These are phyloP conservation scores for Emmonsiellopsis sp. DNA, from an alignment of 2,329 filamentous ascomycete genomes.

Conservation along the genomic window DNA sequence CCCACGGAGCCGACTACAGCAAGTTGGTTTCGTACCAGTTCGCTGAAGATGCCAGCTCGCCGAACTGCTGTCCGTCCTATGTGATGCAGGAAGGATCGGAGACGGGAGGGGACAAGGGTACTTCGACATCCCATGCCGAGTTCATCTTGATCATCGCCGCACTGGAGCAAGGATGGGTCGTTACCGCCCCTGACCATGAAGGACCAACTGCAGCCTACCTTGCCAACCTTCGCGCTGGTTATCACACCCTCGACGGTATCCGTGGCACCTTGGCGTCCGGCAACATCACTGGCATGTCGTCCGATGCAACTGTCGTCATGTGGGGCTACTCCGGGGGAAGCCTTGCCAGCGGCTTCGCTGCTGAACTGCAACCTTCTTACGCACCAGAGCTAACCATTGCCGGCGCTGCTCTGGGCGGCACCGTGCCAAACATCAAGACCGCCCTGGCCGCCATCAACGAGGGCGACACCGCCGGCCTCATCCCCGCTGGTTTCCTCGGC, in stretches of 20 bases:
- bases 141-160: constrained; percentile 26
- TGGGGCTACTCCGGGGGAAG: constrained; percentile 52
- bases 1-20: constrained; percentile 21
- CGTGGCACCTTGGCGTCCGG: constrained; percentile 30
- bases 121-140: constrained; percentile 25
- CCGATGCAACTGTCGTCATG: constrained; percentile 30
- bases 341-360: constrained; percentile 42
- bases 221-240: constrained; percentile 33
- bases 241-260: constrained; percentile 37
- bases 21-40: constrained; percentile 37
- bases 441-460: constrained; percentile 29
- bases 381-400: constrained; percentile 43
- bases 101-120: constrained; percentile 26
- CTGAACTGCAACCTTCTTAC: constrained; percentile 42
- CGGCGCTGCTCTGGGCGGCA: constrained; percentile 43
- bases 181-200: constrained; percentile 41
- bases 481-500: constrained; percentile 23
- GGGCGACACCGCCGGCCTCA: constrained; percentile 25
- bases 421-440: constrained; percentile 34
- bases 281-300: constrained; percentile 22
- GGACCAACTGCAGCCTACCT: constrained; percentile 37
- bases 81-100: constrained; percentile 29
- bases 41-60: constrained; percentile 20
- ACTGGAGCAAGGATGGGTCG: constrained; percentile 38
- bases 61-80: constrained; percentile 22